Evolutionary conservation across 768 basidiomycete genomes (phyloP).

Genomic region (Boletus reticuloceps): DNA sequence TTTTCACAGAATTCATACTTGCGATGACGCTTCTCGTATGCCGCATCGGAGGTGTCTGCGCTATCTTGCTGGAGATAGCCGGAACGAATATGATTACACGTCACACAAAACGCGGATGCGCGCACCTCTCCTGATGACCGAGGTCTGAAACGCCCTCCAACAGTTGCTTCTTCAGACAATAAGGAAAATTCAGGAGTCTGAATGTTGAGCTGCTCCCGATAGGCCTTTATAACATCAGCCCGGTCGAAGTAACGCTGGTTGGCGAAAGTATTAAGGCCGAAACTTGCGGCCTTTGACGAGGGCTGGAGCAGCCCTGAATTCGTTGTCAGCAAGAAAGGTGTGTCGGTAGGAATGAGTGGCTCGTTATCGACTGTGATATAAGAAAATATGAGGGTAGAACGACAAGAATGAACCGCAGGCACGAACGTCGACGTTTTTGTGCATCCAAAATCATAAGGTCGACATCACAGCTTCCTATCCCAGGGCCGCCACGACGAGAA

Average conservation of each 20-base stretch:
- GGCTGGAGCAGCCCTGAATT: conserved; percentile 51
- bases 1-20: conserved; percentile 89
- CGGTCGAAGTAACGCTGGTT: conserved; percentile 77
- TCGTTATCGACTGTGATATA: conserved; percentile 59
- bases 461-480: conserved; percentile 73
- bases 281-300: conserved; percentile 36
- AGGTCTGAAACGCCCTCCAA: conserved; percentile 69
- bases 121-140: conserved; percentile 70
- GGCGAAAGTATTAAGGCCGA: conserved; percentile 53
- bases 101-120: conserved; percentile 10
- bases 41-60: conserved; percentile 74
- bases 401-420: conserved; percentile 4
- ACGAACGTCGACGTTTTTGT: conserved; percentile 72
- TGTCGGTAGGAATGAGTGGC: conserved; percentile 63
- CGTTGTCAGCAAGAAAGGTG: conserved; percentile 73
- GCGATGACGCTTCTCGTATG: conserved; percentile 78
- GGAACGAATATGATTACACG: conserved; percentile 7
- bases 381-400: conserved; percentile 18
- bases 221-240: conserved; percentile 71
- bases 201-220: conserved; percentile 65
- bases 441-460: conserved; percentile 85
- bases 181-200: conserved; percentile 72
- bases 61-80: conserved; percentile 37
- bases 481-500: conserved; percentile 76
- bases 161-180: conserved; percentile 47